Percentiles rank a stretch among this genome's conserved stretches.
Conservation (phyloP, 352 stramenopile genomes). For the Saprolegnia parasitica region DNA sequence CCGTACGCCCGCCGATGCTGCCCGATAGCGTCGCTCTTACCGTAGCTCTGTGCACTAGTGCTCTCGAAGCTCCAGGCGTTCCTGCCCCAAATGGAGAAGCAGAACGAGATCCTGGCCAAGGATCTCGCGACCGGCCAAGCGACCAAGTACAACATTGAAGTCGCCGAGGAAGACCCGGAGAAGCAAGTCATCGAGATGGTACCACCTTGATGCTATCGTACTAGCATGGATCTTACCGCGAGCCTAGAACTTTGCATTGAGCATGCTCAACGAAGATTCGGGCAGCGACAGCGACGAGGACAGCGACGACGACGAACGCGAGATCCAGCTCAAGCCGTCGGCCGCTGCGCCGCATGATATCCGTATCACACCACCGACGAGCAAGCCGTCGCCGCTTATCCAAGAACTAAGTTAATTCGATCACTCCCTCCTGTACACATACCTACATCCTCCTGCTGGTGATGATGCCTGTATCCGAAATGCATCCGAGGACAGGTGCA, state of each 20-base stretch:
- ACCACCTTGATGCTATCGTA: slow-evolving; percentile 20
- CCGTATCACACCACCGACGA: slow-evolving; percentile 37
- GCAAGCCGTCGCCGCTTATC: slow-evolving; percentile 53
- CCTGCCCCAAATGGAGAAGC: slow-evolving; percentile 59
- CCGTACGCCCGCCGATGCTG: slow-evolving; percentile 34
- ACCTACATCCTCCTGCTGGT: not conserved
- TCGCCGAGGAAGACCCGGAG: slow-evolving; percentile 34
- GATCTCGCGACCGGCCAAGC: slow-evolving; percentile 52
- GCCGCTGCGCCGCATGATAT: slow-evolving; percentile 29
- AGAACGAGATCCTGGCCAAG: slow-evolving; percentile 71
- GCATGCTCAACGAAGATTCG: slow-evolving; percentile 43
- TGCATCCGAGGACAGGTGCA: not conserved
- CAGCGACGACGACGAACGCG: slow-evolving; percentile 28
- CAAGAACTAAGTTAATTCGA: slow-evolving; percentile 63
- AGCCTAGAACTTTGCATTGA: slow-evolving; percentile 66
- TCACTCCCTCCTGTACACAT: not conserved
- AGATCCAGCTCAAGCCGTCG: slow-evolving; percentile 34
- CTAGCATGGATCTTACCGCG: not conserved
- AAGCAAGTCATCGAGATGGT: slow-evolving; percentile 74
- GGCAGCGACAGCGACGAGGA: slow-evolving; percentile 31
- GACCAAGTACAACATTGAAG: slow-evolving; percentile 70
- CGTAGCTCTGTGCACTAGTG: slow-evolving; percentile 35
- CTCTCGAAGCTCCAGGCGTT: slow-evolving; percentile 72
- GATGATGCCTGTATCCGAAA: too few species aligned
- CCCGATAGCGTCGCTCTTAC: not conserved